Percentiles rank a stretch among this genome's conserved stretches.
These are phyloP conservation scores for Aaosphaeria pasadenensis DNA, from an alignment of 2,329 filamentous ascomycete species.

Conservation along the genomic window DNA sequence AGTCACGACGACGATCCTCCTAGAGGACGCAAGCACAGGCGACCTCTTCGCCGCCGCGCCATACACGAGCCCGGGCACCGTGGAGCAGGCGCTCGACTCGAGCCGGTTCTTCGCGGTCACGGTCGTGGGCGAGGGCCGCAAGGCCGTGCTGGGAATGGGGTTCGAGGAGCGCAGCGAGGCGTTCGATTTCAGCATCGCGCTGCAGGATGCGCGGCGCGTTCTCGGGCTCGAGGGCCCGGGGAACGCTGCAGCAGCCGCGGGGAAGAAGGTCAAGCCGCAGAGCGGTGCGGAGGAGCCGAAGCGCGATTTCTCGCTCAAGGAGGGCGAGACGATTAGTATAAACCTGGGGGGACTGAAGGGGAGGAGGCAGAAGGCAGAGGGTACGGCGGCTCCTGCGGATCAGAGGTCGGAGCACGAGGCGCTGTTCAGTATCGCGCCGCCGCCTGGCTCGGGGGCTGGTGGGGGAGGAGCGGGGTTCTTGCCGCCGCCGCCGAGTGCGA, in stretches of 20 bases:
- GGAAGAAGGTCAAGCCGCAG: slow-evolving; percentile 20
- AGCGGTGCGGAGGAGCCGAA: slow-evolving; percentile 52
- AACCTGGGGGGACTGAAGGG: slow-evolving; percentile 63
- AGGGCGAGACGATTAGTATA: slow-evolving; percentile 84
- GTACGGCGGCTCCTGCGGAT: slow-evolving; percentile 38
- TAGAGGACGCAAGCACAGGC: slow-evolving; percentile 71
- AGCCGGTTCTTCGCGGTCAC: slow-evolving; percentile 81
- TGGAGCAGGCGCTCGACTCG: slow-evolving; percentile 77
- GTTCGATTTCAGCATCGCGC: slow-evolving; percentile 77
- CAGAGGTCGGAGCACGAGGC: slow-evolving; percentile 43
- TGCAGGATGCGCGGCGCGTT: slow-evolving; percentile 74
- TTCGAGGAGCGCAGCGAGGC: slow-evolving; percentile 85
- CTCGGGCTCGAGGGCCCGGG: slow-evolving; percentile 56
- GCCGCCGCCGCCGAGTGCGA: slow-evolving; percentile 65
- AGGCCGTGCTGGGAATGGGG: slow-evolving; percentile 77
- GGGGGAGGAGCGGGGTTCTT: slow-evolving; percentile 44
- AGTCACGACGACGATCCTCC: slow-evolving; percentile 70
- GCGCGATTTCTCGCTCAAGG: slow-evolving; percentile 81
- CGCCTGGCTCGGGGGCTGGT: slow-evolving; percentile 43
- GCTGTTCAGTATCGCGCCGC: slow-evolving; percentile 73
- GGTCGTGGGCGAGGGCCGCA: slow-evolving; percentile 73
- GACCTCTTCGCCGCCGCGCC: slow-evolving; percentile 82
- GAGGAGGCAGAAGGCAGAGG: slow-evolving; percentile 38
- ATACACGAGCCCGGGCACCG: slow-evolving; percentile 62
- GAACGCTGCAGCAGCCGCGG: slow-evolving; percentile 6